Percentiles rank a stretch among this genome's conserved stretches.
Conservation (phyloP, 2,329 filamentous ascomycete genomes). For the Aulographum hederae region DNA sequence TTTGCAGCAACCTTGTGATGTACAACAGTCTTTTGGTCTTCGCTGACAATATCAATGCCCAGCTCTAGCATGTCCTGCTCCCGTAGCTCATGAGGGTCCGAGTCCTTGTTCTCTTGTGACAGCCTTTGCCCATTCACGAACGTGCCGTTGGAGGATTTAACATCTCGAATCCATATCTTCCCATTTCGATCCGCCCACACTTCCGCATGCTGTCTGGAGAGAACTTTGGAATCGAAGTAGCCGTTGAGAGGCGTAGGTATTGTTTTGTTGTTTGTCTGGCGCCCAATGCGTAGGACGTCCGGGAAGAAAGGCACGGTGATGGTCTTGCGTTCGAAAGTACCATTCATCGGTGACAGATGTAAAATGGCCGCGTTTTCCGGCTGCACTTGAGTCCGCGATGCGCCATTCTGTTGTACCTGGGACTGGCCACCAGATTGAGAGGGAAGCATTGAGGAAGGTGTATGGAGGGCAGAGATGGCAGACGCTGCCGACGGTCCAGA, state of each 20-base stretch:
- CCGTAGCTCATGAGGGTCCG: constrained; percentile 82
- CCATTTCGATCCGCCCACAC: constrained; percentile 75
- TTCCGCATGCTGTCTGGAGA: constrained; percentile 90
- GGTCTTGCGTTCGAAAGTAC: constrained; percentile 92
- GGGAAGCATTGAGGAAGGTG: constrained; percentile 42
- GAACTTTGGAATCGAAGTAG: constrained; percentile 94
- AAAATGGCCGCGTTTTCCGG: constrained; percentile 52
- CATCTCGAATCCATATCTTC: constrained; percentile 89
- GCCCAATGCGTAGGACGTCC: constrained; percentile 86
- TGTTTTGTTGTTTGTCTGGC: constrained; percentile 94
- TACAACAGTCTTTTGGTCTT: constrained; percentile 95
- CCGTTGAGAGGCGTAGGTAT: constrained; percentile 81
- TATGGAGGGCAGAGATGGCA: constrained; percentile 43
- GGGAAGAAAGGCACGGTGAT: constrained; percentile 85
- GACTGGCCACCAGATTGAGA: constrained; percentile 53
- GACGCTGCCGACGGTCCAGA: constrained; percentile 41
- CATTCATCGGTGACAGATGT: constrained; percentile 77
- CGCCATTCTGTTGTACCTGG: constrained; percentile 36
- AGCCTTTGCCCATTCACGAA: constrained; percentile 88
- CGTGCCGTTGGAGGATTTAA: constrained; percentile 96
- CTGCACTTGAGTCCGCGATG: constrained; percentile 22
- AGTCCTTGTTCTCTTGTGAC: constrained; percentile 89
- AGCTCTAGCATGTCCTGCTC: constrained; percentile 85
- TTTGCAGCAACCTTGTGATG: constrained; percentile 97
- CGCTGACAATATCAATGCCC: constrained; percentile 95